Evolutionary conservation across 345 rosid genomes (phyloP).

Genomic region (Cochlearia excelsa): DNA sequence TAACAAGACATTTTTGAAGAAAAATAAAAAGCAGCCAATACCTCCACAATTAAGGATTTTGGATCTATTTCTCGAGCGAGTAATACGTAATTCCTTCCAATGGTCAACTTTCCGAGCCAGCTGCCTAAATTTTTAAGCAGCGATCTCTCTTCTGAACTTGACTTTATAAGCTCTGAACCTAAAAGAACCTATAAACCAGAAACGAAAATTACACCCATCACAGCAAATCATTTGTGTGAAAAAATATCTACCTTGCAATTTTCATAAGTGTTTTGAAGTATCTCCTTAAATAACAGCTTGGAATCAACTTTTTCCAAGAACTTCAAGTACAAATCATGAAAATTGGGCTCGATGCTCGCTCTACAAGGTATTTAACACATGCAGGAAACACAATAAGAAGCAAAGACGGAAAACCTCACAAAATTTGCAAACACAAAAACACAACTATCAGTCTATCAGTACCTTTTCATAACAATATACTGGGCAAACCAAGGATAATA

Average conservation of each 20-base stretch:
- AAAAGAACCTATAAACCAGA: conserved; percentile 67
- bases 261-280: conserved; percentile 80
- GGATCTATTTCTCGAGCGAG: conserved; percentile 98
- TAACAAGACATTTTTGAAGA: too few species aligned
- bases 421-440: conserved; percentile 6
- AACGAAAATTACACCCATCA: background rate
- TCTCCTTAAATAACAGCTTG: conserved; percentile 76
- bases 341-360: conserved; percentile 97
- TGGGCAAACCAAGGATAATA: conserved; percentile 94
- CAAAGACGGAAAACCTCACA: background rate
- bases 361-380: conserved; percentile 38
- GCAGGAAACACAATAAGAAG: conserved; percentile 13
- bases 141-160: conserved; percentile 96
- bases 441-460: background rate
- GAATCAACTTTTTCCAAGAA: conserved; percentile 85
- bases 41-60: conserved; percentile 95
- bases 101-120: conserved; percentile 98
- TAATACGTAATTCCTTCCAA: conserved; percentile 89
- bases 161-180: conserved; percentile 95
- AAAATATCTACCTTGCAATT: conserved; percentile 78
- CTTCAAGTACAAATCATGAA: conserved; percentile 92
- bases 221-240: background rate
- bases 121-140: conserved; percentile 95
- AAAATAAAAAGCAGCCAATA: conserved; percentile 22
- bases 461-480: conserved; percentile 98